Percentiles rank a stretch among this genome's conserved stretches.
phyloP scores from a whole-genome alignment of 495 filamentous ascomycete species.

The Aspergillus wentii region DNA sequence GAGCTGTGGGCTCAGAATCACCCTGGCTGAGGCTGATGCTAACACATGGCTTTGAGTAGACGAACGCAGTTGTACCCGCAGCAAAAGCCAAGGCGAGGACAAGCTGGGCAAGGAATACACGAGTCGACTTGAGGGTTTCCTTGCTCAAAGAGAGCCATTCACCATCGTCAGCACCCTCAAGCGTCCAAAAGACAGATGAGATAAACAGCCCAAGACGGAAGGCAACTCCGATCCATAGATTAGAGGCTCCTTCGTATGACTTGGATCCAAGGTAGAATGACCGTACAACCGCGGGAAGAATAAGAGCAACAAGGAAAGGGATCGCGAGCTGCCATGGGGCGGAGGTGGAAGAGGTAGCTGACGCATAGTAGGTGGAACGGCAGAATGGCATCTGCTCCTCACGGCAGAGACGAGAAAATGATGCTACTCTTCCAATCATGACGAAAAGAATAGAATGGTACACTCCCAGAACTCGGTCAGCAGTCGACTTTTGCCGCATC shows the following conservation, averaged over 20 bases:
- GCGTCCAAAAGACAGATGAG: slow-evolving; percentile 76
- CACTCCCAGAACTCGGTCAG: slow-evolving; percentile 66
- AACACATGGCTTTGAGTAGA: slow-evolving; percentile 72
- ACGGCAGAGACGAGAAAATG: slow-evolving; percentile 87
- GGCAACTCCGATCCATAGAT: slow-evolving; percentile 74
- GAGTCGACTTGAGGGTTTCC: slow-evolving; percentile 64
- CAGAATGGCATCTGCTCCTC: slow-evolving; percentile 99
- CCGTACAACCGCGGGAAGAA: slow-evolving; percentile 74
- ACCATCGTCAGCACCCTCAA: slow-evolving; percentile 87
- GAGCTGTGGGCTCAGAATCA: slow-evolving; percentile 19
- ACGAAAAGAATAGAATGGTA: slow-evolving; percentile 85
- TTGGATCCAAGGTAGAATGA: slow-evolving; percentile 69
- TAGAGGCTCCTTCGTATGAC: slow-evolving; percentile 80
- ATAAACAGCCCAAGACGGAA: slow-evolving; percentile 74
- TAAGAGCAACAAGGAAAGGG: slow-evolving; percentile 65
- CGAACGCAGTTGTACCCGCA: slow-evolving; percentile 64
- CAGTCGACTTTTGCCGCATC: slow-evolving; percentile 56
- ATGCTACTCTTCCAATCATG: slow-evolving; percentile 73
- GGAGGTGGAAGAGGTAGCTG: slow-evolving; percentile 84
- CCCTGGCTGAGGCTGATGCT: slow-evolving; percentile 45
- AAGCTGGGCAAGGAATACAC: slow-evolving; percentile 69
- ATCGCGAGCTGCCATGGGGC: slow-evolving; percentile 85
- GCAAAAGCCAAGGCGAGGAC: slow-evolving; percentile 63
- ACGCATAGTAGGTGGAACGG: slow-evolving; percentile 91
- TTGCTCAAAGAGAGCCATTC: slow-evolving; percentile 68